phyloP scores from a whole-genome alignment of 2,329 filamentous ascomycete species.

The Colletotrichum sojae region DNA sequence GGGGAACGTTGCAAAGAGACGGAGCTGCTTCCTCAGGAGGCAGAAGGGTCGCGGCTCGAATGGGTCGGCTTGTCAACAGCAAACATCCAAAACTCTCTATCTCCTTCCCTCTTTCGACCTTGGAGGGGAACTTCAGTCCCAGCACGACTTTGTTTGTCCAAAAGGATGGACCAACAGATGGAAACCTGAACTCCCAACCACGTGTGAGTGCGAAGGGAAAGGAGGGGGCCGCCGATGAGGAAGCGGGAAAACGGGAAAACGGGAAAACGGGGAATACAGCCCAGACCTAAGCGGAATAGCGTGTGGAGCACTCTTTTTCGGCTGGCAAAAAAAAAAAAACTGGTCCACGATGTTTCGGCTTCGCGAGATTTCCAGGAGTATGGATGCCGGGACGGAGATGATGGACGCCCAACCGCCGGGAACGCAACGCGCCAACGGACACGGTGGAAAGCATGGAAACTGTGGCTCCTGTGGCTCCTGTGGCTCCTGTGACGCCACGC shows the following conservation, averaged over 20 bases:
- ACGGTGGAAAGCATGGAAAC: neutral
- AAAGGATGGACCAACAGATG: too few species aligned
- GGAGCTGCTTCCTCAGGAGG: neutral
- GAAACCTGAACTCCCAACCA: neutral
- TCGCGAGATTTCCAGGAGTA: slow-evolving; percentile 34
- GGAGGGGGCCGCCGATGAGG: too few species aligned
- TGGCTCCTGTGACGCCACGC: slow-evolving; percentile 10
- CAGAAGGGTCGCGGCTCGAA: slow-evolving; percentile 15
- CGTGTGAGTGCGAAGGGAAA: slow-evolving; percentile 1
- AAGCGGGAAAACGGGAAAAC: too few species aligned
- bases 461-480: too few species aligned
- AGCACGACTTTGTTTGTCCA: too few species aligned
- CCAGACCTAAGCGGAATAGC: slow-evolving; percentile 14
- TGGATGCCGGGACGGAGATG: slow-evolving; percentile 25
- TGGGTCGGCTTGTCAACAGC: slow-evolving; percentile 17
- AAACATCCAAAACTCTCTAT: slow-evolving; percentile 2
- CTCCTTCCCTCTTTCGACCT: neutral
- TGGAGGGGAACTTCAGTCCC: too few species aligned
- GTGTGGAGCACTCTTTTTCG: slow-evolving; percentile 1
- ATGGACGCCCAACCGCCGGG: slow-evolving; percentile 7
- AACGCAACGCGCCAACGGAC: neutral
- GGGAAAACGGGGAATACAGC: neutral
- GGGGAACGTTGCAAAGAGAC: slow-evolving; percentile 12
- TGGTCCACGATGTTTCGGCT: slow-evolving; percentile 21
- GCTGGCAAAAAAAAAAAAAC: neutral